A percentile compares a stretch with the other conserved stretches of the same genome.
Evolutionary conservation across 75 land plant species (phyloP).

Genomic region (Pinus tabuliformis): DNA sequence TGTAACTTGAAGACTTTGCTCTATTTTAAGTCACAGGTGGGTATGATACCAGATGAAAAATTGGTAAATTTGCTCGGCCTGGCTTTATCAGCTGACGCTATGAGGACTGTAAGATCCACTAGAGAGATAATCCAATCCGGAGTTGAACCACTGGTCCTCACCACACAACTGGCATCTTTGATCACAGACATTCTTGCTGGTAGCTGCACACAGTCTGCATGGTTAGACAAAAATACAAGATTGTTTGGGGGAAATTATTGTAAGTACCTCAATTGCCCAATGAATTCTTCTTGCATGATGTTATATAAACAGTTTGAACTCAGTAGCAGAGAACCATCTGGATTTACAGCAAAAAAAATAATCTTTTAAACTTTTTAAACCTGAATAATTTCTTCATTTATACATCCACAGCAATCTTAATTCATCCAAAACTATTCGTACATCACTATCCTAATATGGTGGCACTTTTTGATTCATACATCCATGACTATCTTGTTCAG

Average conservation of each 20-base stretch:
- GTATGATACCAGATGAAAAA: conserved; percentile 22
- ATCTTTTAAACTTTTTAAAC: background rate
- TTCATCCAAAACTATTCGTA: too few relatives aligned
- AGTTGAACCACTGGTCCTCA: conserved; percentile 29
- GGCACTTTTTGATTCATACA: too few relatives aligned
- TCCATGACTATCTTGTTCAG: too few relatives aligned
- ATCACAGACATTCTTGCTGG: conserved; percentile 48
- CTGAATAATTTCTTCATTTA: background rate
- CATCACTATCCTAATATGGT: too few relatives aligned
- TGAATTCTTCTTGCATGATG: background rate
- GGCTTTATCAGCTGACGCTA: conserved; percentile 30
- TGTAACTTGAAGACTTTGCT: background rate
- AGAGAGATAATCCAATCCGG: conserved; percentile 30
- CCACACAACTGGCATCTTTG: conserved; percentile 26
- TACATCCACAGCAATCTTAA: too few relatives aligned
- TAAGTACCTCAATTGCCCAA: background rate
- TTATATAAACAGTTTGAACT: background rate
- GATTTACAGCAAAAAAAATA: background rate
- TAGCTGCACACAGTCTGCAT: background rate
- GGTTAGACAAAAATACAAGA: conserved; percentile 1
- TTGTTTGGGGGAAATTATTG: background rate
- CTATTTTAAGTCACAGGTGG: conserved; percentile 17
- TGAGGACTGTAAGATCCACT: conserved; percentile 28
- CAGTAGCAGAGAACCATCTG: background rate
- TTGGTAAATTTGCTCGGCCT: conserved; percentile 27